Conservation (phyloP, 2,329 filamentous ascomycete species). For the Clonostachys byssicola region DNA sequence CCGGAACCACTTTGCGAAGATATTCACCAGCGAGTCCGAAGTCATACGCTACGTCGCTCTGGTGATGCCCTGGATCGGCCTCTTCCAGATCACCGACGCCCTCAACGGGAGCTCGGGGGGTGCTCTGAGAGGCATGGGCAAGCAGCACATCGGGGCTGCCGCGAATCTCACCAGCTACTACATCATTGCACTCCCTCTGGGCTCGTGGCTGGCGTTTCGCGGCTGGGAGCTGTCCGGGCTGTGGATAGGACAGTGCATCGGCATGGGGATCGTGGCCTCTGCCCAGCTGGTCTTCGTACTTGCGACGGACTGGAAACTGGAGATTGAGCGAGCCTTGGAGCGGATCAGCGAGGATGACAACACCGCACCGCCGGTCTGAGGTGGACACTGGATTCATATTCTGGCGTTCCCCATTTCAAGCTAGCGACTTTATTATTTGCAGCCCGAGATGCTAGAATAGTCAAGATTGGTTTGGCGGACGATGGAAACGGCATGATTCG, state of each 20-base stretch:
- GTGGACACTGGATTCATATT: too few relatives aligned
- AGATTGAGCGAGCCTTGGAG: slow-evolving; percentile 15
- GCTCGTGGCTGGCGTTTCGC: slow-evolving; percentile 80
- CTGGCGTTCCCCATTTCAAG: too few relatives aligned
- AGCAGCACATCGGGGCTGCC: slow-evolving; percentile 78
- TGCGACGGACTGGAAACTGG: slow-evolving; percentile 68
- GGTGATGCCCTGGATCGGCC: slow-evolving; percentile 80
- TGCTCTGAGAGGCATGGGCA: slow-evolving; percentile 75
- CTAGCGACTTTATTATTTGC: too few relatives aligned
- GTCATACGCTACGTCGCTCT: slow-evolving; percentile 70
- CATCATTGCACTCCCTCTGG: slow-evolving; percentile 71
- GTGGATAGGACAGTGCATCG: slow-evolving; percentile 81
- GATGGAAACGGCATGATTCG: too few relatives aligned
- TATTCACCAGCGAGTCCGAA: slow-evolving; percentile 74
- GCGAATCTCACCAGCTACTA: slow-evolving; percentile 86
- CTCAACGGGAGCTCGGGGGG: slow-evolving; percentile 83
- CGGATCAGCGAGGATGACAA: slow-evolving; percentile 11
- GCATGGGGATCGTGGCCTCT: slow-evolving; percentile 73
- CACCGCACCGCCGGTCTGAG: too few relatives aligned
- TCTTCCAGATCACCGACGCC: slow-evolving; percentile 88
- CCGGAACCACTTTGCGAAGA: slow-evolving; percentile 67
- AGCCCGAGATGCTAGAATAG: too few relatives aligned
- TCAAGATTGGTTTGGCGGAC: too few relatives aligned
- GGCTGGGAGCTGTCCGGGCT: slow-evolving; percentile 80
- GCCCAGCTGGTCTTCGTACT: slow-evolving; percentile 78